Evolutionary conservation across 495 filamentous ascomycete species (phyloP).

Genomic region (Lasiosphaeria hispida): DNA sequence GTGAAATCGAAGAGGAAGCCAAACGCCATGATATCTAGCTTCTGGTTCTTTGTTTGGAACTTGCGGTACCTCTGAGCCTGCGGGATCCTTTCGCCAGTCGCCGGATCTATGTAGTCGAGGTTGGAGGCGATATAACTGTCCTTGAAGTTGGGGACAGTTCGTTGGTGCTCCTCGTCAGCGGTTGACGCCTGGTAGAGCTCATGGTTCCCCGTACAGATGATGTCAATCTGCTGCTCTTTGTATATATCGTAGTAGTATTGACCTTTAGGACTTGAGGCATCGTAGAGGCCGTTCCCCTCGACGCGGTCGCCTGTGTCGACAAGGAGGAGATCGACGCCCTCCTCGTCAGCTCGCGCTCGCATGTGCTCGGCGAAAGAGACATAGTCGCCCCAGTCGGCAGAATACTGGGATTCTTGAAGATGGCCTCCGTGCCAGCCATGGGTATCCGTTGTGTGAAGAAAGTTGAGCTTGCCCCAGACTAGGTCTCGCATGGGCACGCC

Average conservation of each 20-base stretch:
- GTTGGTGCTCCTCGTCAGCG: conserved; percentile 69
- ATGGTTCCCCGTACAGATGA: conserved; percentile 90
- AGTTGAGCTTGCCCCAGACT: conserved; percentile 88
- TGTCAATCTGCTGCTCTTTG: conserved; percentile 75
- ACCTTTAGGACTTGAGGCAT: conserved; percentile 82
- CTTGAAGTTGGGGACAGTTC: conserved; percentile 75
- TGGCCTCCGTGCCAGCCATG: conserved; percentile 97
- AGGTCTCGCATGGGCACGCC: conserved; percentile 78
- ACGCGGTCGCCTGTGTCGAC: conserved; percentile 93
- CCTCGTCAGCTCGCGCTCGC: conserved; percentile 69
- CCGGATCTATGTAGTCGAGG: conserved; percentile 78
- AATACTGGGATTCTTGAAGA: conserved; percentile 89
- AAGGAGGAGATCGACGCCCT: conserved; percentile 78
- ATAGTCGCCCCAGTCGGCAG: conserved; percentile 97
- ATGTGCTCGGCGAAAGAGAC: conserved; percentile 86
- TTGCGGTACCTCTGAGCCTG: conserved; percentile 80
- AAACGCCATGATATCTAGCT: conserved; percentile 79
- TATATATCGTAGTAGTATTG: conserved; percentile 84
- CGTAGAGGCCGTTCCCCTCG: conserved; percentile 96
- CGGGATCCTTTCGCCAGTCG: conserved; percentile 65
- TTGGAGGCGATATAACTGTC: conserved; percentile 84
- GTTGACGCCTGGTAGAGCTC: conserved; percentile 84
- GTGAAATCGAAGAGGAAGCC: conserved; percentile 94
- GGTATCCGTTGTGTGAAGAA: conserved; percentile 90
- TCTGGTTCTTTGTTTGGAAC: conserved; percentile 85